Evolutionary conservation across 176 grass and related monocot genomes (phyloP), one percentile per base, ranked within the genome.

Genomic region (Thinopyrum elongatum): DNA sequence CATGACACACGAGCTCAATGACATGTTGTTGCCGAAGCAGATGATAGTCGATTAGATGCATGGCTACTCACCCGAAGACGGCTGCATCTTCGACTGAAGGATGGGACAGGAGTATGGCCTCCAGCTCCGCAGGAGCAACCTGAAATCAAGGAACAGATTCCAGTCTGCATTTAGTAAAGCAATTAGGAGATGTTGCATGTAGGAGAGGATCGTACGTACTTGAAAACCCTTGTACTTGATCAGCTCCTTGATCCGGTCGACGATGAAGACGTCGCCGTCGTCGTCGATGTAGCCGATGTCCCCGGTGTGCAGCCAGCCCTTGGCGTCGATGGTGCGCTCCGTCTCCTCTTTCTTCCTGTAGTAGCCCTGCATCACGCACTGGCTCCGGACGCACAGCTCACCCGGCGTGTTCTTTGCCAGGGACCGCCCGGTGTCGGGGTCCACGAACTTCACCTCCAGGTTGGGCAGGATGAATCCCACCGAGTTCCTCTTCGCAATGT

Each of bases 161-260:
- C 36, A 39, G 36, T 39, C 36, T 39, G 36, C 36, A 39, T 10
- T 39, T 39, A 39, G 36, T 39, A 39, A 39, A 39, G 36, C 36
- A 39, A 39, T 8, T 9, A 39, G 36, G 2, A 9, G 36, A 39
- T 9, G 36, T 39, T 39, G 36, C 36, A 39, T 39, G 36, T 39
- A 39, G 36, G 36, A 39, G 36, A 39, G 8, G 36, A 39, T 36
- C 35, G 36, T 39, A 39, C 36, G 36, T 39, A 98, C 94, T 91
- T 98, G 95, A 69, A 98, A 95, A 0, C 93, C 93, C 90, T 98
- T 98, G 91, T 95, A 95, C 86, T 98, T 98, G 83, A 98, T 98
- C 8, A 98, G 87, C 67, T 98, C 95, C 87, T 98, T 98, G 78
- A 98, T 93, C 30, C 91, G 42, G 71, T 98, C 91, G 15, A 95